Base-by-base conservation (phyloP, 805 yeast genomes). In the Wickerhamiella parazyma region DNA sequence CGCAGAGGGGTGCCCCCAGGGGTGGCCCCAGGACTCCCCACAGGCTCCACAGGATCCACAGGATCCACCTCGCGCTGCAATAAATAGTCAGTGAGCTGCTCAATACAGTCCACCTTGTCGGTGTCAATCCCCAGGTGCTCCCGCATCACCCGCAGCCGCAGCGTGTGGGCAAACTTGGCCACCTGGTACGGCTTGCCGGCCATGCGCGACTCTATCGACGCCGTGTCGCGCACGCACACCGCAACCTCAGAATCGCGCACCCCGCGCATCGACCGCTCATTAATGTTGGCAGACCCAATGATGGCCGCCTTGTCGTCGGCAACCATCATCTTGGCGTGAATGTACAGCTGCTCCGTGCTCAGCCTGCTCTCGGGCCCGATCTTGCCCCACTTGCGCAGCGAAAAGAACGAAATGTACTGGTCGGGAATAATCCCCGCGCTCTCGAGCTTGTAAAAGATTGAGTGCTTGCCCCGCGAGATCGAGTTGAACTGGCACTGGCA, bases 401-500 rank as follows among this genome's bases (percentile, higher is more conserved):
- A 86, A 56, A 73, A 89, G 60, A 91, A 91, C 45, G 83, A 93
- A 47, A 91, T 85, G 56, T 91, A 86, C 48, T 89, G 84, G 43
- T 81, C 82, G 2, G 98, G 96, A n/a, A 59, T 49, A 49, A 91
- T 85, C 7, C 94, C 94, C 38, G 78, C 72, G 49, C 75, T 75
- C 50, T 78, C 71, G 45, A 93, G 68, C 48, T 85, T 76, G 2
- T 86, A 86, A 68, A 81, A 87, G 8, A 93, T 83, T 0, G 95
- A 84, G 11, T 86, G 71, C 9, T 78, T 72, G 2, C 98, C 98
- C 56, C 94, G 74, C 0, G 94, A 82, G 16, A 91, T 91, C 2
- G 95, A 80, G 76, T 84, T 78, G 60, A 76, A 91, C 63, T 91
- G 97, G 57, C 96, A 86, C 62, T 86, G 89, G 91, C 89, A 87